Evolutionary conservation across 345 rosid genomes (phyloP), one percentile per base, ranked within the genome.

Genomic region (Salix udensis): DNA sequence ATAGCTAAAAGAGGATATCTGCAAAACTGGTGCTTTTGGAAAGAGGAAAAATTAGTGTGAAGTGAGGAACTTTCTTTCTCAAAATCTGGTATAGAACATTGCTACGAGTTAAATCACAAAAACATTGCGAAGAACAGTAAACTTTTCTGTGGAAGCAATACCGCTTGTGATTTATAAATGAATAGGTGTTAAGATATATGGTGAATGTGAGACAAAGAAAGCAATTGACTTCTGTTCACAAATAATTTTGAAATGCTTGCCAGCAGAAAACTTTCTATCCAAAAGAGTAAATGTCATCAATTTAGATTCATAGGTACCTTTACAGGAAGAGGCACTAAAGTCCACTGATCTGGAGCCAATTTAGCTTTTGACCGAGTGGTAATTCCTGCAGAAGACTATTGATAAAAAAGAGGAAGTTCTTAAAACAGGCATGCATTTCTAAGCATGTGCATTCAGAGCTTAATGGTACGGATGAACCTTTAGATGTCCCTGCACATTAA

Each of bases 341-440:
- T 91, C 98, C 98, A 94, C 67, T 84, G 91, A 80, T 92, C 95
- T n/a, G 97, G 97, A 84, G 89, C 86, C 31, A 78, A 81, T 87
- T 89, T 94, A 83, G 96, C 88, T 87, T 89, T 94, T 70, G 97
- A 90, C 62, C 98, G 97, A 72, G 98, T 92, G 74, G 87, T 91
- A 87, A 94, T 88, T 84, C 94, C 97, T 77, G 88, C 78, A 62
- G 81, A 79, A 68, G 92, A 84, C 98, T 94, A 61, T 26, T 78
- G 46, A 66, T 28, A 50, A 42, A 78, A 78, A 53, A 72, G 11
- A 66, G 67, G 46, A 67, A 67, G 71, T 81, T 72, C 71, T 11
- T 67, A 52, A 78, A 66, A 68, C 26, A 79, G 70, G 66, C 67
- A 75, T 46, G 12, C 31, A 67, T 7, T 23, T 69, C 2, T 8